These are phyloP conservation scores for Quercus robur DNA, from an alignment of 306 rosid genomes.

Conservation along the genomic window DNA sequence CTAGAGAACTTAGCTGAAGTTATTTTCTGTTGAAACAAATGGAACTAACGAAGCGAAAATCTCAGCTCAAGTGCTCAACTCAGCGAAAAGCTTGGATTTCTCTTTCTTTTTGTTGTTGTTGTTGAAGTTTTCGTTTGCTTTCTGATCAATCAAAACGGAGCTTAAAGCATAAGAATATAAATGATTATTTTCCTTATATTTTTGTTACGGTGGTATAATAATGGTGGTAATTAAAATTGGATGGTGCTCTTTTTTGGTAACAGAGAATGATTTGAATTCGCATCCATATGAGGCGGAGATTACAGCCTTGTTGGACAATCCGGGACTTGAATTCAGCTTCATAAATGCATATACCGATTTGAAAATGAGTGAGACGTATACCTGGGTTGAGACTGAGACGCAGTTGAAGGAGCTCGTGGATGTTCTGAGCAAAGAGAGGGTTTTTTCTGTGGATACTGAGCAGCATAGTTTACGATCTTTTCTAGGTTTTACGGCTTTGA, in stretches of 20 bases:
- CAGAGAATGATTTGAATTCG: slow-evolving; percentile 47
- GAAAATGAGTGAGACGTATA: slow-evolving; percentile 45
- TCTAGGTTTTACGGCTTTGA: slow-evolving; percentile 79
- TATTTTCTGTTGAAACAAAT: not conserved
- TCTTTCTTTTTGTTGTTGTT: not conserved
- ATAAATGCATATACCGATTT: slow-evolving; percentile 32
- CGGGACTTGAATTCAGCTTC: slow-evolving; percentile 39
- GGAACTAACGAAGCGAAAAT: not conserved
- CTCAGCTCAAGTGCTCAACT: not conserved
- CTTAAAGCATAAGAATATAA: not conserved
- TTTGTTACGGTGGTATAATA: not conserved
- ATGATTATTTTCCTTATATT: not conserved
- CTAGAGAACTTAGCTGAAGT: not conserved
- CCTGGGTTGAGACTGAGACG: slow-evolving; percentile 72
- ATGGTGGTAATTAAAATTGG: slow-evolving; percentile 3
- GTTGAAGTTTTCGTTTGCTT: not conserved
- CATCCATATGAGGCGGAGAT: slow-evolving; percentile 77
- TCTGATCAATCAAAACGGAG: not conserved
- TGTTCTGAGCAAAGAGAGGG: slow-evolving; percentile 49
- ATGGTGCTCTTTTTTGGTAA: not conserved
- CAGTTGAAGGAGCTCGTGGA: slow-evolving; percentile 52
- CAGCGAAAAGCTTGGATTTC: not conserved
- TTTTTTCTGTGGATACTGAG: slow-evolving; percentile 84
- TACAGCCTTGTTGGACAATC: slow-evolving; percentile 36
- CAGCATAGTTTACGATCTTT: slow-evolving; percentile 79